A percentile compares a stretch with the other conserved stretches of the same genome.
phyloP scores from a whole-genome alignment of 2,329 filamentous ascomycete genomes.

The Purpureocillium lavendulum region DNA sequence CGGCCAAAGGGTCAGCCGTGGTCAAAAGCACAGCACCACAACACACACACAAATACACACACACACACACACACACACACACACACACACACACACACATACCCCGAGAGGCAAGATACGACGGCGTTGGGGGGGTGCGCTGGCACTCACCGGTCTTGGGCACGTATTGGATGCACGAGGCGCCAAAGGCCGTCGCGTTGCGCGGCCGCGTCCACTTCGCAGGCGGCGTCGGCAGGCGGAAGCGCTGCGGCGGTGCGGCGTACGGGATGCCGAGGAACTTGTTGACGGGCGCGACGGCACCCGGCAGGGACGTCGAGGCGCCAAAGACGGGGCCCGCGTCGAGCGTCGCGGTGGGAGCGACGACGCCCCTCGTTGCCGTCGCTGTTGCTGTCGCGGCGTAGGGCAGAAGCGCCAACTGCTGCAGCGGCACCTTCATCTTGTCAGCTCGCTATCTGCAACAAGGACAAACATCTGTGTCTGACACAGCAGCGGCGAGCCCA shows the following conservation, averaged over 20 bases:
- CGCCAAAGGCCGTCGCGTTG: constrained; percentile 8
- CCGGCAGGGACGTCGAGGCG: constrained; percentile 8
- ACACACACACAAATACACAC: no score
- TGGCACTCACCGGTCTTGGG: constrained; percentile 7
- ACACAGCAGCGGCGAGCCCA: no score
- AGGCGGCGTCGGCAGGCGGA: constrained; percentile 7
- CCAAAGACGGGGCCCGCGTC: constrained; percentile 11
- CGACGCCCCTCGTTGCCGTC: not conserved
- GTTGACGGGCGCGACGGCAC: constrained; percentile 8
- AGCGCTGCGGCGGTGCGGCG: constrained; percentile 8
- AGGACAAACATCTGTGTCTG: no score
- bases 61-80: no score
- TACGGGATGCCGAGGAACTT: constrained; percentile 15
- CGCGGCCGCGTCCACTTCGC: constrained; percentile 8
- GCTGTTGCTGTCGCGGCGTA: not conserved
- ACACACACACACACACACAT: no score
- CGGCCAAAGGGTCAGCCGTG: not conserved
- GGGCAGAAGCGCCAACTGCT: no score
- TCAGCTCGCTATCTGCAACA: no score
- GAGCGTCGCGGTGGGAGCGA: constrained; percentile 7
- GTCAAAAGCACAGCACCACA: no score
- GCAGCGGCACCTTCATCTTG: no score
- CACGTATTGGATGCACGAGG: constrained; percentile 11
- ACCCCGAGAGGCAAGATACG: no score
- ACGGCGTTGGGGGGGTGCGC: no score